phyloP scores from a whole-genome alignment of 164 flowering plant species.

The Annona squamosa region DNA sequence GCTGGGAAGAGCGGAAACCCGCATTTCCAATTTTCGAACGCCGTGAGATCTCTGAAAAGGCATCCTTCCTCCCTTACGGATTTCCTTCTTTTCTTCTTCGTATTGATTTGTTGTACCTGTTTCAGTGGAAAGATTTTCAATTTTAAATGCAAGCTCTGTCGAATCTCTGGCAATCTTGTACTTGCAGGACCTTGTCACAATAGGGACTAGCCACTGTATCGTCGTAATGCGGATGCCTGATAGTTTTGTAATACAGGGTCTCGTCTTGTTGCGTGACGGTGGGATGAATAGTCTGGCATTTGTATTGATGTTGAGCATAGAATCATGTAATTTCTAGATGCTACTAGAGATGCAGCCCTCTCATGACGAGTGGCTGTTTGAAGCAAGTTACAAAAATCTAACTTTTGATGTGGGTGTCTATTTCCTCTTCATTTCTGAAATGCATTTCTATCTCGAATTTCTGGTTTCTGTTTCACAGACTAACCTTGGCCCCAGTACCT shows the following conservation, averaged over 20 bases:
- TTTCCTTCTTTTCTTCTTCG: background rate
- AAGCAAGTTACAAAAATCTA: background rate
- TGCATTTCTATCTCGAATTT: background rate
- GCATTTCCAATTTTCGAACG: background rate
- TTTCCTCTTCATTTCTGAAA: background rate
- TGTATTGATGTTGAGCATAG: no score
- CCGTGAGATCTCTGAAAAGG: background rate
- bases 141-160: no score
- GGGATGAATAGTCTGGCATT: no score
- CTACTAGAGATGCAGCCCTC: background rate
- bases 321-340: no score
- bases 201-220: no score
- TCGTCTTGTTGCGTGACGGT: no score
- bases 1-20: background rate
- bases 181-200: no score
- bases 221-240: no score
- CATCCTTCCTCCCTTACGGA: background rate
- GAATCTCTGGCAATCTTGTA: no score
- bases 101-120: no score
- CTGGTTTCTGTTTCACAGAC: background rate
- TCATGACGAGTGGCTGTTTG: background rate
- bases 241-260: no score
- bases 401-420: background rate
- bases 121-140: no score
- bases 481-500: background rate